Percentiles rank a stretch among this genome's conserved stretches.
Conservation (phyloP, 352 stramenopile genomes). For the Pythium insidiosum region DNA sequence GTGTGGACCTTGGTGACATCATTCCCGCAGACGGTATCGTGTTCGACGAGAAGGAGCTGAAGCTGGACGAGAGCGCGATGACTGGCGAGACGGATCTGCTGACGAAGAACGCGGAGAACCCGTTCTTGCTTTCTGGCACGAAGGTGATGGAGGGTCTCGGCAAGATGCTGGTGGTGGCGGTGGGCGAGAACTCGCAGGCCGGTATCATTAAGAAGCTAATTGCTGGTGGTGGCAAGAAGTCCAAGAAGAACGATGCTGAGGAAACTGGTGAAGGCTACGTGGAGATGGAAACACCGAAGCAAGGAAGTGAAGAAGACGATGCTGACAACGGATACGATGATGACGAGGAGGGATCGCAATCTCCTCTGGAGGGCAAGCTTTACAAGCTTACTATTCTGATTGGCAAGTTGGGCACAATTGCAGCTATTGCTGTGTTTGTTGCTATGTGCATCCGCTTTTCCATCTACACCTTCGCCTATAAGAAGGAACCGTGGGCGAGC, state of each 20-base stretch:
- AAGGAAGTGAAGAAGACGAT: neutral
- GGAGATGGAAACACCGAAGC: constrained; percentile 14
- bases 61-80: constrained; percentile 30
- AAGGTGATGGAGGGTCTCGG: constrained; percentile 75
- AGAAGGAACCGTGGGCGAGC: no score
- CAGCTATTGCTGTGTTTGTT: constrained; percentile 58
- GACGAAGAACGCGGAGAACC: constrained; percentile 20
- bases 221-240: constrained; percentile 5
- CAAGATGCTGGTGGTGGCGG: constrained; percentile 79
- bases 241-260: neutral
- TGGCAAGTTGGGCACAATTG: constrained; percentile 45
- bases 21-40: constrained; percentile 29
- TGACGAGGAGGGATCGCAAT: constrained; percentile 7
- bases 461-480: no score
- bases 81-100: constrained; percentile 31
- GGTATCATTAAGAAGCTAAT: constrained; percentile 73
- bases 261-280: constrained; percentile 8
- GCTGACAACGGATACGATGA: constrained; percentile 2
- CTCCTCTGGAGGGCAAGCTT: constrained; percentile 74
- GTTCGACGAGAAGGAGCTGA: constrained; percentile 28
- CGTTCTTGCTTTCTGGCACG: constrained; percentile 82
- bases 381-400: constrained; percentile 61
- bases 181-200: constrained; percentile 82
- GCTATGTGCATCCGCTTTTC: constrained; percentile 36
- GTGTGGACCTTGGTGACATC: constrained; percentile 26